Conservation (phyloP, 768 basidiomycete genomes). For the Lyophyllum shimeji region DNA sequence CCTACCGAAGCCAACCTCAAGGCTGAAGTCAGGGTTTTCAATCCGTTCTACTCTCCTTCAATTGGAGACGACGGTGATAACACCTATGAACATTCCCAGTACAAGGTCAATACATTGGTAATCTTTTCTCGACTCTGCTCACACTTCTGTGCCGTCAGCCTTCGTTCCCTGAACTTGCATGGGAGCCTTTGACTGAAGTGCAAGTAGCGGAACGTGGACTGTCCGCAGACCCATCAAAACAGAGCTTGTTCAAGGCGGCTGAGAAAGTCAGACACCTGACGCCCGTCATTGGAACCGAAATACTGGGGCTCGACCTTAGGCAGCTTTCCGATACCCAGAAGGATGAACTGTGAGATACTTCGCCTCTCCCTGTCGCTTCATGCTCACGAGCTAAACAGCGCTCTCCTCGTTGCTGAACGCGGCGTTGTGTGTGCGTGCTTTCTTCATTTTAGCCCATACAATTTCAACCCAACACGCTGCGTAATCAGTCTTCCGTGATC, state of each 20-base stretch:
- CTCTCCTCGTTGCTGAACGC: conserved; percentile 72
- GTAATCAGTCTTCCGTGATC: conserved; percentile 69
- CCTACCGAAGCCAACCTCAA: conserved; percentile 1
- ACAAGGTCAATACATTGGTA: conserved; percentile 20
- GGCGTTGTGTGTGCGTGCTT: conserved; percentile 62
- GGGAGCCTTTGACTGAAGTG: conserved; percentile 61
- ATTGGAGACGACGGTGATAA: conserved; percentile 49
- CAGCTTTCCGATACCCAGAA: conserved; percentile 68
- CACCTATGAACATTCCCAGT: conserved; percentile 53
- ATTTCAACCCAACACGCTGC: background rate
- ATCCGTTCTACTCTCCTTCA: conserved; percentile 70
- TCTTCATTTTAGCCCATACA: background rate
- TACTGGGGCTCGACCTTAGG: conserved; percentile 70
- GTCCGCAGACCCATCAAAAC: conserved; percentile 71
- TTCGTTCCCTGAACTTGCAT: conserved; percentile 58
- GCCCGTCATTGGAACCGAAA: conserved; percentile 73
- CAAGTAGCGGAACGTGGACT: conserved; percentile 66
- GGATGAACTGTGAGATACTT: conserved; percentile 65
- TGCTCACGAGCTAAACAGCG: conserved; percentile 36
- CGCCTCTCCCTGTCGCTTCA: background rate
- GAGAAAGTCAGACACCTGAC: conserved; percentile 68
- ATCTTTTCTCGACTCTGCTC: background rate
- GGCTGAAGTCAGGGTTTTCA: conserved; percentile 33
- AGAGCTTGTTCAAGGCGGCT: conserved; percentile 60
- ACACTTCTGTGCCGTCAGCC: conserved; percentile 42